These are phyloP conservation scores for Phytophthora pisi DNA, from an alignment of 352 stramenopile genomes.

Conservation along the genomic window DNA sequence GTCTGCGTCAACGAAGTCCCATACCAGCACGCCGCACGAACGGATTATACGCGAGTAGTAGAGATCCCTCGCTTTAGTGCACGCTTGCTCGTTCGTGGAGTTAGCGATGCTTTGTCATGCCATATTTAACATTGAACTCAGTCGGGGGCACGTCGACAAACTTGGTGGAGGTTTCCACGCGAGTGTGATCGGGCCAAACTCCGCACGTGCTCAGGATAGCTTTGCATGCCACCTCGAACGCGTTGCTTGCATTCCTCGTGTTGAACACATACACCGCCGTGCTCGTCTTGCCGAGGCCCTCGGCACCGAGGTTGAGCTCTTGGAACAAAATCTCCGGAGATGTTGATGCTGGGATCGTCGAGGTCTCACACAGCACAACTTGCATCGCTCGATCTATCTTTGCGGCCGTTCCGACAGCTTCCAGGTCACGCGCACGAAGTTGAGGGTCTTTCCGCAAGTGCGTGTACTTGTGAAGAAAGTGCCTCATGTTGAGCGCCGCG, in stretches of 20 bases:
- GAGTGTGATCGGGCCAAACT: constrained; percentile 35
- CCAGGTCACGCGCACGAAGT: no score
- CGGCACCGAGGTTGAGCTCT: constrained; percentile 24
- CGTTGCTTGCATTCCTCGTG: constrained; percentile 30
- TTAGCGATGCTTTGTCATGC: constrained; percentile 30
- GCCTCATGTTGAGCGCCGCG: constrained; percentile 35
- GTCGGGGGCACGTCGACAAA: constrained; percentile 23
- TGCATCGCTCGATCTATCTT: constrained; percentile 37
- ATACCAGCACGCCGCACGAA: constrained; percentile 42
- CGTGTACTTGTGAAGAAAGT: constrained; percentile 36
- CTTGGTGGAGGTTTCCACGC: constrained; percentile 25
- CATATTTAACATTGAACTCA: constrained; percentile 7
- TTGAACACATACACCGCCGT: constrained; percentile 36
- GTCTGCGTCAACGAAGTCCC: constrained; percentile 50
- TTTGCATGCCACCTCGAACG: constrained; percentile 28
- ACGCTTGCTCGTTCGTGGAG: constrained; percentile 22
- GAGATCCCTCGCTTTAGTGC: constrained; percentile 26
- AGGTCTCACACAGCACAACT: constrained; percentile 35
- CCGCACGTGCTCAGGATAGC: constrained; percentile 32
- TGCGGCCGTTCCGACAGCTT: constrained; percentile 27
- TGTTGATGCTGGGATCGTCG: constrained; percentile 14
- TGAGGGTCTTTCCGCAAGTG: constrained; percentile 20
- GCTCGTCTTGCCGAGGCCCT: constrained; percentile 35
- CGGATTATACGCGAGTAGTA: constrained; percentile 39
- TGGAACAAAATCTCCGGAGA: constrained; percentile 25